These are phyloP conservation scores for Talaromyces sp. DNA, from an alignment of 2,329 filamentous ascomycete species.

Conservation along the genomic window DNA sequence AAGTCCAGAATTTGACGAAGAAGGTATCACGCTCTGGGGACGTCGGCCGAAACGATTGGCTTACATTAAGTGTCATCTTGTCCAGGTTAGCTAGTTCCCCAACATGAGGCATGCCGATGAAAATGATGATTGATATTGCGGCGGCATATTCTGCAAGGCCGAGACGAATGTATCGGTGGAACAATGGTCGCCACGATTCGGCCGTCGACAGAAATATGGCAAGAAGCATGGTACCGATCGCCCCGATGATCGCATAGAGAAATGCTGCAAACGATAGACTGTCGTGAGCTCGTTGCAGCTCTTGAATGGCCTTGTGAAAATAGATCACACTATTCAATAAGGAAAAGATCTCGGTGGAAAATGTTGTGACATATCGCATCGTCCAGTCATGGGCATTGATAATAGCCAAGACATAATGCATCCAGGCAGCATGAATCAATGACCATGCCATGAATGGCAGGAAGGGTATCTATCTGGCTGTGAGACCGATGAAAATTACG, in stretches of 20 bases:
- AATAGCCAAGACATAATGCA: constrained; percentile 61
- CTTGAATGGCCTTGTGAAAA: constrained; percentile 64
- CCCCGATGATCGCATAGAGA: constrained; percentile 62
- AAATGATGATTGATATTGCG: constrained; percentile 63
- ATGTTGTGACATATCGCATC: constrained; percentile 66
- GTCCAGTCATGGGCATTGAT: constrained; percentile 68
- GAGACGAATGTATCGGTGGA: constrained; percentile 60
- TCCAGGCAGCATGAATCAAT: constrained; percentile 62
- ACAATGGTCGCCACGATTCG: constrained; percentile 58
- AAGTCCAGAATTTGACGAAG: constrained; percentile 61
- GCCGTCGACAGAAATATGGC: constrained; percentile 61
- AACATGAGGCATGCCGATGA: constrained; percentile 60
- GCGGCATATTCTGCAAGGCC: constrained; percentile 62
- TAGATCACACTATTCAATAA: constrained; percentile 66
- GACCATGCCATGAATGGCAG: constrained; percentile 67
- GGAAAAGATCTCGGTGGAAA: constrained; percentile 64
- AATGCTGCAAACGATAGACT: constrained; percentile 59
- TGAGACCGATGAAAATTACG: background rate
- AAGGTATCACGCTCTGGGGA: constrained; percentile 54
- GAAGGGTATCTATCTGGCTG: constrained; percentile 50
- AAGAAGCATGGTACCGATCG: constrained; percentile 59
- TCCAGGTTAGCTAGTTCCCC: constrained; percentile 58
- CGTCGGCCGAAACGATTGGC: constrained; percentile 55
- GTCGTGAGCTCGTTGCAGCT: constrained; percentile 57
- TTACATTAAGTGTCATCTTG: constrained; percentile 56